Base-by-base conservation (phyloP, 768 basidiomycete genomes). In the Mycena indigotica region DNA sequence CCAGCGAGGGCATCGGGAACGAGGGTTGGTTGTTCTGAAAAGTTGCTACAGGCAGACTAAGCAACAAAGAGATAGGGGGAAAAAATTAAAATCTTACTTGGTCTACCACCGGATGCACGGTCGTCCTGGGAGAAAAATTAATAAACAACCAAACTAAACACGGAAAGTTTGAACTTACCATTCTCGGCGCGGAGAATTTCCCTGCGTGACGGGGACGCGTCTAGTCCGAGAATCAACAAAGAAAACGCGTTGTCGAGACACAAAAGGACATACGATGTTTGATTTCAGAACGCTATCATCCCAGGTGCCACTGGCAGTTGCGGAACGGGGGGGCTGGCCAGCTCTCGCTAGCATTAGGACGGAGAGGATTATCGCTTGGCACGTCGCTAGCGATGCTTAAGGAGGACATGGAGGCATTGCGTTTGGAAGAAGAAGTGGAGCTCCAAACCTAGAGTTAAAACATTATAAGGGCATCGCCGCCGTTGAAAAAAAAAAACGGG, bases 331-430 rank as follows among this genome's bases (percentile, higher is more conserved):
- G 71, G n/a, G 73, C 72, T 3, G 70, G 57, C 84, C 86, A 87
- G 28, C 74, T 72, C 48, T 86, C 86, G 4, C 69, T 72, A 19
- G 81, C 66, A 56, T 72, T 77, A 21, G 77, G 64, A 49, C 81
- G 83, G 74, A 60, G 55, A n/a, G n/a, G n/a, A n/a, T n/a, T n/a
- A n/a, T 86, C 85, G 15, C 70, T 65, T 55, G 79, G 78, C 19
- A 80, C 63, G 25, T 87, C 86, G 15, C 75, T 77, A 19, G 74
- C 71, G 64, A 84, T 84, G 17, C 83, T 68, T 19, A 76, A 80
- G 4, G 86, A 87, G 32, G 87, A 87, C 32, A 80, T 77, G 5
- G 87, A 88, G 21, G 84, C 74, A 63, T 86, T 87, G 61, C 84
- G 78, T 65, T 77, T 80, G 3, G 84, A 79, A 26, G 75, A 70